phyloP scores from a whole-genome alignment of 768 basidiomycete species.

The Agaricus blazei region DNA sequence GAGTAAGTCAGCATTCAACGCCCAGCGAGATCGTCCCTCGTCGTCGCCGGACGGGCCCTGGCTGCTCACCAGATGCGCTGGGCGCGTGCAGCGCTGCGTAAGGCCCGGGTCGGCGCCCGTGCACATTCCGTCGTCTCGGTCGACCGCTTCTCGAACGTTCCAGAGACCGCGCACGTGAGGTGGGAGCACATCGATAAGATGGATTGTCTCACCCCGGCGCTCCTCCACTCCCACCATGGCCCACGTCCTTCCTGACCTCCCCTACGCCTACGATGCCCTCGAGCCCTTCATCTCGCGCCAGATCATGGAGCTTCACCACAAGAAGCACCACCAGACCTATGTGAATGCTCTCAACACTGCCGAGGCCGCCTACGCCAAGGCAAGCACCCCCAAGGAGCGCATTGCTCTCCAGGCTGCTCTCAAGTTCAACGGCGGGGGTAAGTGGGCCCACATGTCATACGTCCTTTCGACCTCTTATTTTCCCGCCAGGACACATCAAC shows the following conservation, averaged over 20 bases:
- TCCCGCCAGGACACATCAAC: conserved; percentile 75
- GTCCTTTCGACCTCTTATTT: not conserved
- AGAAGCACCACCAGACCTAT: conserved; percentile 89
- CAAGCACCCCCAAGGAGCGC: conserved; percentile 60
- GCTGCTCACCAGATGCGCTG: too few species aligned
- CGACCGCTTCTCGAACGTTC: too few species aligned
- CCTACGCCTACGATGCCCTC: conserved; percentile 75
- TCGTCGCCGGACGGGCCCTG: too few species aligned
- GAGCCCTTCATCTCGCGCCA: conserved; percentile 88
- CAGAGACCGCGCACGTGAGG: too few species aligned
- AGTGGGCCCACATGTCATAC: not conserved
- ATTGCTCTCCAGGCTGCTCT: conserved; percentile 88
- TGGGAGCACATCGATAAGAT: conserved; percentile 10
- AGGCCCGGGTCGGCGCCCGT: too few species aligned
- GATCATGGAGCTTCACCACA: conserved; percentile 94
- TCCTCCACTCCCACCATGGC: conserved; percentile 15
- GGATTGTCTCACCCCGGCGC: not conserved
- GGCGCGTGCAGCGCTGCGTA: too few species aligned
- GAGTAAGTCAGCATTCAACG: too few species aligned
- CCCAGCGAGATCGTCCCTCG: too few species aligned
- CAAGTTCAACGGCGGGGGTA: conserved; percentile 97
- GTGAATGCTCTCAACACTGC: conserved; percentile 94
- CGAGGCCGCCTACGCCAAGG: conserved; percentile 72
- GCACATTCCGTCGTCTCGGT: too few species aligned
- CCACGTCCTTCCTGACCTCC: conserved; percentile 54